Conservation (phyloP, 139 green algal genomes). For the Chlamydomonas schloesseri region DNA sequence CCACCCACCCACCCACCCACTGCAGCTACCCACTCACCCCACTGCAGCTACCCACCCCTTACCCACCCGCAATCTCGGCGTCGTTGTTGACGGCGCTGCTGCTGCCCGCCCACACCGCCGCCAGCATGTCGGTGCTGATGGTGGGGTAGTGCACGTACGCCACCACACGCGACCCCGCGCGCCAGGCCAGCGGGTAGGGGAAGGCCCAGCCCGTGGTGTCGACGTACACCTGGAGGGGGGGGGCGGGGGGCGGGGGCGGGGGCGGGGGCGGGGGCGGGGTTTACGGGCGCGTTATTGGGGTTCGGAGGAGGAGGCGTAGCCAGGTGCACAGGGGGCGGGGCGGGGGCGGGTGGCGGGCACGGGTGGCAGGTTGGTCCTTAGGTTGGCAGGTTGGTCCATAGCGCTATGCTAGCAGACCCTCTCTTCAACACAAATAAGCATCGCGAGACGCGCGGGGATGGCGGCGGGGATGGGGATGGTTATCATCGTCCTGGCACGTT, state of each 20-base stretch:
- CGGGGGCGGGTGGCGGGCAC: too few relatives aligned
- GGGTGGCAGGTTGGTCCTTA: too few relatives aligned
- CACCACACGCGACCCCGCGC: constrained; percentile 76
- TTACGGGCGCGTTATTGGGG: too few relatives aligned
- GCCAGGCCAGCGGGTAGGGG: constrained; percentile 84
- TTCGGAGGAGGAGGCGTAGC: too few relatives aligned
- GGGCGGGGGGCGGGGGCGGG: too few relatives aligned
- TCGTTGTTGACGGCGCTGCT: constrained; percentile 85
- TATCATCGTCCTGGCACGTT: too few relatives aligned
- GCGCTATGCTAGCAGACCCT: too few relatives aligned
- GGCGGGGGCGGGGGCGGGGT: too few relatives aligned
- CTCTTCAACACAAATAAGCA: too few relatives aligned
- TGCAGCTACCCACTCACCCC: not conserved
- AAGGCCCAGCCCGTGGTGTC: constrained; percentile 97
- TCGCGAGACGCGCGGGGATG: too few relatives aligned
- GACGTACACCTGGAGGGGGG: constrained; percentile 77
- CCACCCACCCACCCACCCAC: not conserved
- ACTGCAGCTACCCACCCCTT: not conserved
- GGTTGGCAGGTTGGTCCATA: too few relatives aligned
- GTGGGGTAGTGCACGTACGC: constrained; percentile 97
- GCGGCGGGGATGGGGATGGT: too few relatives aligned
- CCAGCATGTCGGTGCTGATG: constrained; percentile 93
- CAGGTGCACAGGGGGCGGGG: not conserved
- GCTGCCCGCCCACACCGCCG: constrained; percentile 62
- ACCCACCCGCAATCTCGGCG: constrained; percentile 56